phyloP scores from a whole-genome alignment of 2,329 filamentous ascomycete species.

The Aaosphaeria pasadenensis region DNA sequence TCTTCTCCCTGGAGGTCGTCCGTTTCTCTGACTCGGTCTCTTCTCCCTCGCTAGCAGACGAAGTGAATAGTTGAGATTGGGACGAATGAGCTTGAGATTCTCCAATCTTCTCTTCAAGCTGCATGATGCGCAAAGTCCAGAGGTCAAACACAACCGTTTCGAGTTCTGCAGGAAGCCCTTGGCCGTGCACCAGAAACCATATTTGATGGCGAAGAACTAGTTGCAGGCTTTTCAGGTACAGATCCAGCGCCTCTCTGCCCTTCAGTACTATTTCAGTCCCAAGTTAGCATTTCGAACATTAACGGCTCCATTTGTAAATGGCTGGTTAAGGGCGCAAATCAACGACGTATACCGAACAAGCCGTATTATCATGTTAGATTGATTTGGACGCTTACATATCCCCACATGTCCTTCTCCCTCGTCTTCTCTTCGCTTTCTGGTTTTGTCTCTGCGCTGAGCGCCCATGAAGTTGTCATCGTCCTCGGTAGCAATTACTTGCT shows the following conservation, averaged over 20 bases:
- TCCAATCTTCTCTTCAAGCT: constrained; percentile 48
- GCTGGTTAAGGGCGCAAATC: too few species aligned
- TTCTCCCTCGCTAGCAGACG: constrained; percentile 55
- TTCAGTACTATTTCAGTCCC: constrained; percentile 48
- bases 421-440: constrained; percentile 51
- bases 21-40: constrained; percentile 32
- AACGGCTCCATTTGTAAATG: not conserved
- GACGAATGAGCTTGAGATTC: constrained; percentile 31
- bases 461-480: constrained; percentile 66
- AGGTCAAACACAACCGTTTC: constrained; percentile 79
- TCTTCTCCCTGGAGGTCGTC: constrained; percentile 39
- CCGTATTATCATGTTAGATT: too few species aligned
- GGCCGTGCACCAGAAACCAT: constrained; percentile 65
- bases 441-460: constrained; percentile 56
- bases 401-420: constrained; percentile 49
- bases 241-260: constrained; percentile 67
- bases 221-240: constrained; percentile 83
- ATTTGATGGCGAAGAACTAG: constrained; percentile 80
- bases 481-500: constrained; percentile 12
- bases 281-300: not conserved
- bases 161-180: constrained; percentile 67
- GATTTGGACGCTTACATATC: constrained; percentile 35
- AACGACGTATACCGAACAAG: too few species aligned
- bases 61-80: constrained; percentile 46
- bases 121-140: constrained; percentile 73